phyloP scores from a whole-genome alignment of 2,329 filamentous ascomycete genomes.

The Herpotrichia juniperi region DNA sequence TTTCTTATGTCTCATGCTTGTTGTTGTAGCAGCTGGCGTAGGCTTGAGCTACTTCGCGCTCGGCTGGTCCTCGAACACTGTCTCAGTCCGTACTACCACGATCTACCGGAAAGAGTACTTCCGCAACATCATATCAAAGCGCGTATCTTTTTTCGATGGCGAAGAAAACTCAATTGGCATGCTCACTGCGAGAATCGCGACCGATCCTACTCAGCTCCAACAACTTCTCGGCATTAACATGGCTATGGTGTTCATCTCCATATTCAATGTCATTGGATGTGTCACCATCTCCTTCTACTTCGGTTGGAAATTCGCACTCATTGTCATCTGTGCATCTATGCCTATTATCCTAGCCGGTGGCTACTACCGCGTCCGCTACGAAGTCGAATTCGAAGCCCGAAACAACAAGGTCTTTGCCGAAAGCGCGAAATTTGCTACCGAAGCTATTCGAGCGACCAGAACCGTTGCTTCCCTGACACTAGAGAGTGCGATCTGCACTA shows the following conservation, averaged over 20 bases:
- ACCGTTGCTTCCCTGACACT: slow-evolving; percentile 72
- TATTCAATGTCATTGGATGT: slow-evolving; percentile 68
- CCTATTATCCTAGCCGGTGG: slow-evolving; percentile 53
- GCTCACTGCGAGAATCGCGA: slow-evolving; percentile 59
- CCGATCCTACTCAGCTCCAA: slow-evolving; percentile 64
- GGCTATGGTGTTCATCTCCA: slow-evolving; percentile 61
- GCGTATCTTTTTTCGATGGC: slow-evolving; percentile 62
- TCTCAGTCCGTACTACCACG: slow-evolving; percentile 39
- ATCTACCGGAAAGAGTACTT: slow-evolving; percentile 63
- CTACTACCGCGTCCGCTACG: slow-evolving; percentile 58
- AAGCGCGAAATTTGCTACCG: slow-evolving; percentile 73
- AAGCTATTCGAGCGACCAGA: slow-evolving; percentile 72
- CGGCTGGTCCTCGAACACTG: slow-evolving; percentile 47
- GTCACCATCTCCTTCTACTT: slow-evolving; percentile 69
- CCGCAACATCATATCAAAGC: slow-evolving; percentile 60
- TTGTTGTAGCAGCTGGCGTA: slow-evolving; percentile 53
- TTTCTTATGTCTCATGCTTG: slow-evolving; percentile 52
- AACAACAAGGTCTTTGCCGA: slow-evolving; percentile 69
- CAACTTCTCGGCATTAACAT: slow-evolving; percentile 66
- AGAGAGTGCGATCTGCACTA: slow-evolving; percentile 64
- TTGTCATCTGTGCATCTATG: slow-evolving; percentile 64
- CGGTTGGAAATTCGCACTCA: slow-evolving; percentile 75
- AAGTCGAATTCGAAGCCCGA: slow-evolving; percentile 68
- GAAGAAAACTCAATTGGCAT: slow-evolving; percentile 64
- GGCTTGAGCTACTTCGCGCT: slow-evolving; percentile 49